Conservation (phyloP, 164 flowering plant species). For the Protea cynaroides region DNA sequence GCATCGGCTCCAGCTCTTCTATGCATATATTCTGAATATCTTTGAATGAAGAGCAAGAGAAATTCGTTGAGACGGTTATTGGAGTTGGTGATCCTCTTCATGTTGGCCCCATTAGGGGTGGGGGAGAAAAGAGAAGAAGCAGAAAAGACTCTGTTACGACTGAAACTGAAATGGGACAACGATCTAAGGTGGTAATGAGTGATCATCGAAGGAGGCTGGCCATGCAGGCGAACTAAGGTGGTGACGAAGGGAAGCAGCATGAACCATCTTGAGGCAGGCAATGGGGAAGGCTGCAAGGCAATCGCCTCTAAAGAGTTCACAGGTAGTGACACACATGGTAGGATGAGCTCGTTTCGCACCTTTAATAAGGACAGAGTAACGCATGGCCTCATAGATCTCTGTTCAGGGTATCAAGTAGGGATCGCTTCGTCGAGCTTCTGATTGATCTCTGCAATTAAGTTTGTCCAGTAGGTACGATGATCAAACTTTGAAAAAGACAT, state of each 20-base stretch:
- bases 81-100: slow-evolving; percentile 36
- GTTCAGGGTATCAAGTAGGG: slow-evolving; percentile 49
- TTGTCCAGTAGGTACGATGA: slow-evolving; percentile 57
- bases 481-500: slow-evolving; percentile 35
- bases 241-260: no score
- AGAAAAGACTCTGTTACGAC: no score
- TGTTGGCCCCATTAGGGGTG: slow-evolving; percentile 45
- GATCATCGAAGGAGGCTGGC: no score
- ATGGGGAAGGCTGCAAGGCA: slow-evolving; percentile 89
- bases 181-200: no score
- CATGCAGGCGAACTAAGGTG: no score
- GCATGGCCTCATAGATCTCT: slow-evolving; percentile 79
- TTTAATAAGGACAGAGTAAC: slow-evolving; percentile 66
- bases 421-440: slow-evolving; percentile 68
- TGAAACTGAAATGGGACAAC: no score
- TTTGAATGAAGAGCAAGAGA: slow-evolving; percentile 58
- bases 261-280: slow-evolving; percentile 96
- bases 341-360: slow-evolving; percentile 80
- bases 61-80: slow-evolving; percentile 13
- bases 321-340: slow-evolving; percentile 74
- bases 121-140: background rate
- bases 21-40: slow-evolving; percentile 45
- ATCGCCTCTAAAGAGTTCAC: slow-evolving; percentile 73
- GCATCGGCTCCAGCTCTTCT: slow-evolving; percentile 17
- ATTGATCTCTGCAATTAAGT: slow-evolving; percentile 51